A percentile compares a stretch with the other conserved stretches of the same genome.
Evolutionary conservation across 2,329 filamentous ascomycete genomes (phyloP).

Genomic region (Dactylellina sp.): DNA sequence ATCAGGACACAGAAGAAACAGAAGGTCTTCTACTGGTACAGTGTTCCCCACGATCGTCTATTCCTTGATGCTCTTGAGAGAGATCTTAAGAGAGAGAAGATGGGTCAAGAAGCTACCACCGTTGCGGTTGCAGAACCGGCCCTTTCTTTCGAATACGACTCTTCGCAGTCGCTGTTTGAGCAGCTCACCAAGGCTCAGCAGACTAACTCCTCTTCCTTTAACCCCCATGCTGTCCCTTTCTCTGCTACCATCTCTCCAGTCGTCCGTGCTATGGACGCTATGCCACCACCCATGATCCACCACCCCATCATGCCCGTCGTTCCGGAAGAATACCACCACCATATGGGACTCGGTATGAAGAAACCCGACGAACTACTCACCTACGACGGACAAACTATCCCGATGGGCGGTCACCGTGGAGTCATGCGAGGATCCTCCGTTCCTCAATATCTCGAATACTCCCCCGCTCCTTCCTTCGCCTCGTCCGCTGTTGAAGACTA

Average conservation of each 20-base stretch:
- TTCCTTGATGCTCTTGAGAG: slow-evolving; percentile 98
- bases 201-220: slow-evolving; percentile 97
- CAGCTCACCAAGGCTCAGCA: slow-evolving; percentile 99
- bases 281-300: slow-evolving; percentile 89
- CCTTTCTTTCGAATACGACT: slow-evolving; percentile 98
- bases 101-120: slow-evolving; percentile 97
- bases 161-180: slow-evolving; percentile 97
- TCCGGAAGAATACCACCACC: slow-evolving; percentile 68
- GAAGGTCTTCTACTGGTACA: slow-evolving; percentile 99
- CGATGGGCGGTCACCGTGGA: slow-evolving; percentile 69
- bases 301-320: slow-evolving; percentile 65
- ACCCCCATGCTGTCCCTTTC: slow-evolving; percentile 78
- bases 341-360: slow-evolving; percentile 52
- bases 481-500: slow-evolving; percentile 99
- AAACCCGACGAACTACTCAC: slow-evolving; percentile 52
- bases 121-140: slow-evolving; percentile 97
- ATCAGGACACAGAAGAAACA: slow-evolving; percentile 99
- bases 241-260: slow-evolving; percentile 88
- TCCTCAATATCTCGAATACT: slow-evolving; percentile 98
- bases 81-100: slow-evolving; percentile 98
- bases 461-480: slow-evolving; percentile 94
- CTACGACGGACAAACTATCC: slow-evolving; percentile 54
- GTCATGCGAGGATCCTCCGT: slow-evolving; percentile 87
- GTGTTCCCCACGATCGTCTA: slow-evolving; percentile 94
- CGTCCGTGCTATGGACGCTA: slow-evolving; percentile 89